phyloP scores from a whole-genome alignment of 768 basidiomycete species.

The Rhodotorula paludigena region DNA sequence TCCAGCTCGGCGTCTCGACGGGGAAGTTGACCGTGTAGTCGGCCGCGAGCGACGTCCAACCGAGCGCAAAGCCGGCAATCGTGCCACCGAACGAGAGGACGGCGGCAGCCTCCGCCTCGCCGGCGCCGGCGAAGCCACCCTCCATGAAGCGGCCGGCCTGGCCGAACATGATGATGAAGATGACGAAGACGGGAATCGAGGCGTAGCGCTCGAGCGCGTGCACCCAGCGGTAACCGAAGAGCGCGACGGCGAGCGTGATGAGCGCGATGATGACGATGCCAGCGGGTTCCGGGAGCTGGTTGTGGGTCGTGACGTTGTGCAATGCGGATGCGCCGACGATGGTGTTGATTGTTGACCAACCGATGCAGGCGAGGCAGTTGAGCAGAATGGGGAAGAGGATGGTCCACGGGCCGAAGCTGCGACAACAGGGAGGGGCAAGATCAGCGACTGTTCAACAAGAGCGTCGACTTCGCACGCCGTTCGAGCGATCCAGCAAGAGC shows the following conservation, averaged over 20 bases:
- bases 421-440: too few relatives aligned
- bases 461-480: too few relatives aligned
- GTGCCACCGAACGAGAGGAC: conserved; percentile 50
- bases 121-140: conserved; percentile 37
- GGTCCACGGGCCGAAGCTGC: conserved; percentile 47
- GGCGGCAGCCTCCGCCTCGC: conserved; percentile 46
- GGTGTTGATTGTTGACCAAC: conserved; percentile 45
- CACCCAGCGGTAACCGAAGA: conserved; percentile 49
- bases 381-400: conserved; percentile 45
- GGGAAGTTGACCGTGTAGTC: conserved; percentile 53
- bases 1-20: conserved; percentile 46
- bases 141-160: conserved; percentile 26
- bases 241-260: conserved; percentile 48
- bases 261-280: conserved; percentile 53
- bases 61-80: conserved; percentile 49
- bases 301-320: conserved; percentile 36
- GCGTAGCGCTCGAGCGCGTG: conserved; percentile 52
- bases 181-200: conserved; percentile 51
- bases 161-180: conserved; percentile 46
- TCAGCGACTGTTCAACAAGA: too few relatives aligned
- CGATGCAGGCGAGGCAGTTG: conserved; percentile 39
- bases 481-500: too few relatives aligned
- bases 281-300: conserved; percentile 48
- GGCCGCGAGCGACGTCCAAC: conserved; percentile 51
- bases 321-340: conserved; percentile 45